A percentile compares a stretch with the other conserved stretches of the same genome.
phyloP scores from a whole-genome alignment of 352 stramenopile species.

The Pythium periplocum region DNA sequence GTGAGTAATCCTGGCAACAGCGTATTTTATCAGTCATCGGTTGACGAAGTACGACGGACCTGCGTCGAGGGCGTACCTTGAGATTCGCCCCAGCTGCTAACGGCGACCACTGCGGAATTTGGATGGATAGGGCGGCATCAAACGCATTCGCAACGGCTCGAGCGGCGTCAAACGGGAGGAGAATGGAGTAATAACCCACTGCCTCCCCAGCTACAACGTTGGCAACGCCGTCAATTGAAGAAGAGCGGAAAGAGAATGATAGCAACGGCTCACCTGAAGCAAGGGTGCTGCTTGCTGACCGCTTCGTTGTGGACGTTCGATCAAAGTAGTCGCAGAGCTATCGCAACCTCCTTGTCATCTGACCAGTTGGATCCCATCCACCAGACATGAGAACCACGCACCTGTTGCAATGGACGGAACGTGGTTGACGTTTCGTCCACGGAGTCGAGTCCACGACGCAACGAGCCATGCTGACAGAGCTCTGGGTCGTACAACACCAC shows the following conservation, averaged over 20 bases:
- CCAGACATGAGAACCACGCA: background rate
- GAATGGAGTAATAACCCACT: background rate
- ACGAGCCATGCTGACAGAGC: conserved; percentile 9
- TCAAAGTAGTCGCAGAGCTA: no score
- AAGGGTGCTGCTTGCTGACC: no score
- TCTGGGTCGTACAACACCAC: conserved; percentile 11
- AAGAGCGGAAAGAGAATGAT: no score
- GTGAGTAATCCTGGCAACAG: conserved; percentile 12
- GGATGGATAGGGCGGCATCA: background rate
- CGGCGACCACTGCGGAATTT: background rate
- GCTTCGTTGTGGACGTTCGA: no score
- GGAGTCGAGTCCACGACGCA: conserved; percentile 3
- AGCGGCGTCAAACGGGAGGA: background rate
- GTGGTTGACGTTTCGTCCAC: conserved; percentile 4
- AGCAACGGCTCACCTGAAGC: no score
- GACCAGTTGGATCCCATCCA: no score
- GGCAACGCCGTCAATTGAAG: no score
- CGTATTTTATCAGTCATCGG: background rate
- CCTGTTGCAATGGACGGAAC: conserved; percentile 1
- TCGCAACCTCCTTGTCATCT: no score
- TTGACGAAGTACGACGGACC: background rate
- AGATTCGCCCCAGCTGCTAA: background rate
- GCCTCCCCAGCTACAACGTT: background rate
- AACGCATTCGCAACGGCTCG: background rate
- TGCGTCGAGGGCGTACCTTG: background rate